Evolutionary conservation across 495 filamentous ascomycete genomes (phyloP), one percentile per base, ranked within the genome.

Genomic region (Evernia prunastri): DNA sequence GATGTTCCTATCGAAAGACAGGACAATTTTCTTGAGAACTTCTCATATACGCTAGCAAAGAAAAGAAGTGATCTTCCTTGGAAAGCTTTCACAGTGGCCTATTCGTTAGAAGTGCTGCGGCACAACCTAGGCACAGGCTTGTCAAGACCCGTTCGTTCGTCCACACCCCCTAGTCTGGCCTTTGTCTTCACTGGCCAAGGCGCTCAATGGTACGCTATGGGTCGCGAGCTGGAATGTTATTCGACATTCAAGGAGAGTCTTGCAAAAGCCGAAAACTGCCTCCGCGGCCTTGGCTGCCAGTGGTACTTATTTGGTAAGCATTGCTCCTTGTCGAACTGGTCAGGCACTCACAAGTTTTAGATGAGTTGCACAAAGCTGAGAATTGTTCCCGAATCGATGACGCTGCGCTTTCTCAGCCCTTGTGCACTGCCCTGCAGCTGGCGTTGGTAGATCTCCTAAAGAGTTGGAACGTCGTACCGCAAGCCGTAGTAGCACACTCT

Each of bases 151-250:
- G 61, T 65, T 20, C 60, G 67, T 58, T 36, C 63, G 2, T 43
- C 59, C 42, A 45, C 35, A 31, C 13, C 54, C 4, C 68, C 70
- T 66, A 65, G 3, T 36, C 74, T 47, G 65, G 68, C 31, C n/a
- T n/a, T n/a, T n/a, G 59, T 77, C 10, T 80, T 76, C 71, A 80
- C 79, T 0, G 79, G 80, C 3, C 80, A 82, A 58, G 80, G 80
- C 0, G 76, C 78, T 0, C 81, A 84, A 62, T 84, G 80, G 70
- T 7, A 43, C 3, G 63, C 51, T 2, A 73, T 75, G 73, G 73
- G 70, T 1, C 42, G 37, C 12, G 66, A 63, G 8, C 37, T 73
- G 8, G 10, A 12, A 3, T 9, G 3, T 3, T 42, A 12, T 13
- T 13, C 39, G 17, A 13, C 17, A 7, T 42, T 12, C 39, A 42